These are phyloP conservation scores for Penicillium subrubescens DNA, from an alignment of 495 filamentous ascomycete genomes.

Conservation along the genomic window DNA sequence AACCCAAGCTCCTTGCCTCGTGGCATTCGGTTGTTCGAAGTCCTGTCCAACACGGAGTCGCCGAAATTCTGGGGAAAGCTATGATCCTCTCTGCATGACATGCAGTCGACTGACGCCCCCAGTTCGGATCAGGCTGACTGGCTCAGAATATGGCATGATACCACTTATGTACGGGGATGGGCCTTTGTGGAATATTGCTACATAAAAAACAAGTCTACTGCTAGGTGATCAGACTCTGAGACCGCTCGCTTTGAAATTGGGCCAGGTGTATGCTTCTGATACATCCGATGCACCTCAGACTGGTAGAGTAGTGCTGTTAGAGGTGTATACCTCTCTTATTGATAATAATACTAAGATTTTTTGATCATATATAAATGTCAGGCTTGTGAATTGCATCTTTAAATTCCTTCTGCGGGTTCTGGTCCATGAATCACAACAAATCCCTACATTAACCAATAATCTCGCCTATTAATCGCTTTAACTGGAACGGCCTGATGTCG, in stretches of 20 bases:
- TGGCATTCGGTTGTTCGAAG: neutral
- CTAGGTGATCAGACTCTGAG: neutral
- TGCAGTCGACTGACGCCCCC: neutral
- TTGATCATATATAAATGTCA: neutral
- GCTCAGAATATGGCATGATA: neutral
- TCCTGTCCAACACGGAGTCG: constrained; percentile 7
- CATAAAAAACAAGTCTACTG: neutral
- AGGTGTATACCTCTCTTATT: neutral
- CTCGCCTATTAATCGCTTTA: too few species aligned
- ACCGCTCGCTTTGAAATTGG: neutral
- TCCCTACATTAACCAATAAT: too few species aligned
- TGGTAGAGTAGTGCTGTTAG: neutral
- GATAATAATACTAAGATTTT: neutral
- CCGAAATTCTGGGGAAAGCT: constrained; percentile 1
- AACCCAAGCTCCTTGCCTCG: neutral
- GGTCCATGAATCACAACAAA: too few species aligned
- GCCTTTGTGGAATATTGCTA: neutral
- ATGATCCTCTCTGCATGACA: neutral
- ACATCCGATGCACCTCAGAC: neutral
- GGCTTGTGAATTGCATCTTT: neutral
- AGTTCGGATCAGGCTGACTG: neutral
- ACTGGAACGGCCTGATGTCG: too few species aligned
- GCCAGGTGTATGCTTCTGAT: neutral
- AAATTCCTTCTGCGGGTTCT: too few species aligned
- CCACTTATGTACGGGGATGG: neutral